Evolutionary conservation across 345 rosid genomes (phyloP).

Genomic region (Aquilaria malaccensis): DNA sequence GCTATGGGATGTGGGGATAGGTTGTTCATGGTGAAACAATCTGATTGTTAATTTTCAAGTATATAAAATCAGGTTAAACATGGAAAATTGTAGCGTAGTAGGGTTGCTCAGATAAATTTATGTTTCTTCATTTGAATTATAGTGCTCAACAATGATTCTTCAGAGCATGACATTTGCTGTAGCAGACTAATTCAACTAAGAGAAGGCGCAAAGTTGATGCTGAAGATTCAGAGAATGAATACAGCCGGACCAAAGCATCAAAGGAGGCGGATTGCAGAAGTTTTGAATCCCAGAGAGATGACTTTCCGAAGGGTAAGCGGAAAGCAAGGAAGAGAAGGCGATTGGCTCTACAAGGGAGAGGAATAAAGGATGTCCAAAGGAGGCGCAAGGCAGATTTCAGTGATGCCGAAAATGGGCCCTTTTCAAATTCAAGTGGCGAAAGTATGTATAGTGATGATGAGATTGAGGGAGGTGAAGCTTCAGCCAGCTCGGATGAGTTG

Average conservation of each 20-base stretch:
- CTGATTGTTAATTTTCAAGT: too few species aligned
- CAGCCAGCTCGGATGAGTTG: conserved; percentile 61
- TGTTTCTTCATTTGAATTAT: too few species aligned
- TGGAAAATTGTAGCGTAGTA: too few species aligned
- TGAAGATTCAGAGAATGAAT: conserved; percentile 69
- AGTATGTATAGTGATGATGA: conserved; percentile 77
- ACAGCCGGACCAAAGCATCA: conserved; percentile 30
- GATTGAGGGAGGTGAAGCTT: conserved; percentile 39
- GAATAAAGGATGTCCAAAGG: conserved; percentile 57
- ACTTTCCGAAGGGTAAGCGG: conserved; percentile 89
- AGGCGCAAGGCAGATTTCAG: conserved; percentile 40
- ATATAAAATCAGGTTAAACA: too few species aligned
- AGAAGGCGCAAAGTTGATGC: conserved; percentile 75
- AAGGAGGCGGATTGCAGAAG: conserved; percentile 31
- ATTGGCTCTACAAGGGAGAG: conserved; percentile 72
- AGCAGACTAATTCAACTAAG: conserved; percentile 77
- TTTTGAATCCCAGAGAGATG: conserved; percentile 67
- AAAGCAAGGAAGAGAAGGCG: conserved; percentile 84
- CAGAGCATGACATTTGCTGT: conserved; percentile 7
- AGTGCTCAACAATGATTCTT: not conserved
- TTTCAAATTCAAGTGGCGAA: conserved; percentile 64
- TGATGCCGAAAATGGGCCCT: conserved; percentile 45
- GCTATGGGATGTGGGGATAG: not conserved
- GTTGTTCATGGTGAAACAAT: too few species aligned
- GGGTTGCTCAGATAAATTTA: too few species aligned